Base-by-base conservation (phyloP, 2,329 filamentous ascomycete species). In the Tympanopsis confertula region DNA sequence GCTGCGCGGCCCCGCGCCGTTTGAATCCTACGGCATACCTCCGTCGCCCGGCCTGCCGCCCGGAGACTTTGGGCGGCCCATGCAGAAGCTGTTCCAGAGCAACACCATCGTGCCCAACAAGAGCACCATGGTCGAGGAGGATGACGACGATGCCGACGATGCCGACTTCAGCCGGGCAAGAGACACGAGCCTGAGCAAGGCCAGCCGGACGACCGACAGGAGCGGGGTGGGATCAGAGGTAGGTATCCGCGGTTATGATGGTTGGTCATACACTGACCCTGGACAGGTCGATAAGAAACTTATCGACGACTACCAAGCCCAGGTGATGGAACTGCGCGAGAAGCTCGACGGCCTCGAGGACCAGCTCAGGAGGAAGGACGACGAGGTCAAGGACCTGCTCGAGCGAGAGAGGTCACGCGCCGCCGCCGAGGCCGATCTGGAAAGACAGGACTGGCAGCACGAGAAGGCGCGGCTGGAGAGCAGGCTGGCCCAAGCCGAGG, bases 101-200 rank as follows among this genome's bases (percentile, higher is more conserved):
- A 96, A 94, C 54, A 96, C 87, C 0, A 94, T 96, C 50, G 83
- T 96, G 20, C 91, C 91, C 1, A 96, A 95, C 55, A 98, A 96
- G 62, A 94, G 89, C 51, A 95, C 85, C 1, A 88, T 96, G 80
- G 78, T 96, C 1, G 91, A 98, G 57, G 91, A 96, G 54, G 88
- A 94, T 46, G 87, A 94, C 47, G 61, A 78, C 42, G 65, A 70
- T 45, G 68, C 68, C 36, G 70, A 80, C 39, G 74, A 69, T 39
- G 75, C 79, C 51, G 69, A 74, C 2, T 84, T 84, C 54, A 73
- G 71, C 13, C 52, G 81, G 28, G 74, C 78, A 47, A 38, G 45
- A 47, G 37, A 41, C 44, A 44, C 15, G 20, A 13, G 18, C 38
- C 33, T 26, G 22, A 26, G 22, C 22, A 33, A 30, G 18, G 19